Evolutionary conservation across 768 basidiomycete genomes (phyloP).

Genomic region (Trametes elegans): DNA sequence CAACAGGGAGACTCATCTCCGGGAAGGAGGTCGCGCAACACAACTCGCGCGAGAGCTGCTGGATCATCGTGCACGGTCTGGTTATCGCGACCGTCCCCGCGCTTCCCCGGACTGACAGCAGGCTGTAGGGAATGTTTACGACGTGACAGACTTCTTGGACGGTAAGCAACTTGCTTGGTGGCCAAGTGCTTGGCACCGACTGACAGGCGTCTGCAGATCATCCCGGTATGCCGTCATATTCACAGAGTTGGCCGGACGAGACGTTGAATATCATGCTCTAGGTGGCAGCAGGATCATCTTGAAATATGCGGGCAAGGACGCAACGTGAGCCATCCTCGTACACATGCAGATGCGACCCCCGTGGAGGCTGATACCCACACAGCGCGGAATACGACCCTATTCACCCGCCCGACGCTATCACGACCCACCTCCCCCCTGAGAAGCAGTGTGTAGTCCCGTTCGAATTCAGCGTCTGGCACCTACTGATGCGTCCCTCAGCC

Average conservation of each 20-base stretch:
- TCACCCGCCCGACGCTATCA: constrained; percentile 82
- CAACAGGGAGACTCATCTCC: constrained; percentile 9
- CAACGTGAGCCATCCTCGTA: constrained; percentile 28
- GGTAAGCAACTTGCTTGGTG: constrained; percentile 22
- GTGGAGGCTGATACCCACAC: neutral
- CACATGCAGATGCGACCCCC: too few species aligned
- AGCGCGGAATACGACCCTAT: constrained; percentile 78
- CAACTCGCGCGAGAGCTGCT: constrained; percentile 60
- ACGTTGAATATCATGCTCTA: neutral
- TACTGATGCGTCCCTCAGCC: constrained; percentile 25
- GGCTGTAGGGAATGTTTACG: constrained; percentile 40
- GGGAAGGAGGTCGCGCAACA: constrained; percentile 51
- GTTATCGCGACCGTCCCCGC: neutral
- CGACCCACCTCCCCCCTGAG: constrained; percentile 73
- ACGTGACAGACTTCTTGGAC: constrained; percentile 41
- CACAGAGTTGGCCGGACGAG: neutral
- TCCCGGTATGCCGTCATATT: constrained; percentile 2
- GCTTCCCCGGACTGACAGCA: neutral
- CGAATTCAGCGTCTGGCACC: neutral
- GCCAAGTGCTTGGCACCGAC: neutral
- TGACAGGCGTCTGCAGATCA: neutral
- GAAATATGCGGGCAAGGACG: constrained; percentile 54
- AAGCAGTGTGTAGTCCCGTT: constrained; percentile 50
- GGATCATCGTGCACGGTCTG: constrained; percentile 81
- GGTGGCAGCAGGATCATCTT: constrained; percentile 52